A percentile compares a stretch with the other conserved stretches of the same genome.
phyloP scores from a whole-genome alignment of 495 filamentous ascomycete genomes.

The Penicillium daleae region DNA sequence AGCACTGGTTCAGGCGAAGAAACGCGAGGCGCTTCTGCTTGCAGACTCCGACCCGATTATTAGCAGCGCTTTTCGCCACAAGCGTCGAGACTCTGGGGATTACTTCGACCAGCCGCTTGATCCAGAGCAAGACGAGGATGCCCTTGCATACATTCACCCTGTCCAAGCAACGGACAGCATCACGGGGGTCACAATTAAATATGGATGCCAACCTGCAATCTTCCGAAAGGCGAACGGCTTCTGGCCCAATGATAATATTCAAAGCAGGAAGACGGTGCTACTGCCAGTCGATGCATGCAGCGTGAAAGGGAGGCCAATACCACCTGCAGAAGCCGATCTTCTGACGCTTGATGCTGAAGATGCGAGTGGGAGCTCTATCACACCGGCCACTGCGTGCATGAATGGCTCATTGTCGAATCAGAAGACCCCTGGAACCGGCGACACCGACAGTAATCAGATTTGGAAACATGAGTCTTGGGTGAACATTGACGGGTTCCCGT shows the following conservation, averaged over 20 bases:
- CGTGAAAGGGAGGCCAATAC: constrained; percentile 68
- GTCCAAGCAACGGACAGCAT: constrained; percentile 83
- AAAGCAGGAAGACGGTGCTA: constrained; percentile 76
- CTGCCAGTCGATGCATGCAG: constrained; percentile 90
- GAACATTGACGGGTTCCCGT: constrained; percentile 66
- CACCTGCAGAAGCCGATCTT: constrained; percentile 38
- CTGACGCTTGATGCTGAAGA: constrained; percentile 42
- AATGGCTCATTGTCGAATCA: constrained; percentile 24
- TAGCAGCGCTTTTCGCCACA: constrained; percentile 53
- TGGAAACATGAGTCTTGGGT: constrained; percentile 93
- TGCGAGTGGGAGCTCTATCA: constrained; percentile 47
- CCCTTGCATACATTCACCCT: constrained; percentile 86
- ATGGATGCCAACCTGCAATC: constrained; percentile 76
- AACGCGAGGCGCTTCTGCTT: constrained; percentile 61
- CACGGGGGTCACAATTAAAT: constrained; percentile 86
- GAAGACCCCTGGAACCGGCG: constrained; percentile 24
- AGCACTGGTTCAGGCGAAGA: constrained; percentile 62
- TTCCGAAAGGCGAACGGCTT: constrained; percentile 88
- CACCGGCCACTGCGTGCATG: constrained; percentile 33
- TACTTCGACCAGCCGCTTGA: constrained; percentile 40
- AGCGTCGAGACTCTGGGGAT: constrained; percentile 64
- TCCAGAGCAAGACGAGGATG: constrained; percentile 66
- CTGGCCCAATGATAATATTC: constrained; percentile 90
- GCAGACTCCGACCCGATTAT: constrained; percentile 54
- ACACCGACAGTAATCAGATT: constrained; percentile 54